Evolutionary conservation across 768 basidiomycete species (phyloP).

Genomic region (Pleurotus ostreatus): DNA sequence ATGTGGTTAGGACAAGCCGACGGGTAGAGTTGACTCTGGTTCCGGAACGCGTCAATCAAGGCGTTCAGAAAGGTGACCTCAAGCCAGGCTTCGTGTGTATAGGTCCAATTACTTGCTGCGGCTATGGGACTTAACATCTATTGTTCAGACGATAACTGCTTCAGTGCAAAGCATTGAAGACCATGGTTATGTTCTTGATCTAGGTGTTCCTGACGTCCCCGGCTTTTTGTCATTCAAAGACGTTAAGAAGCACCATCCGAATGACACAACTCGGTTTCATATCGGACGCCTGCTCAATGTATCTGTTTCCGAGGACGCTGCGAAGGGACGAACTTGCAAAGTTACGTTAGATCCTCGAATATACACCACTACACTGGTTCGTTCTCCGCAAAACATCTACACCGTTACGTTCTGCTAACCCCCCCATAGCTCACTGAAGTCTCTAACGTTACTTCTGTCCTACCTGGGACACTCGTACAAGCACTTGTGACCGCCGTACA

Average conservation of each 20-base stretch:
- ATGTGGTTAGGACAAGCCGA: slow-evolving; percentile 61
- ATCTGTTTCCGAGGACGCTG: slow-evolving; percentile 62
- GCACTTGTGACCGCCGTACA: slow-evolving; percentile 75
- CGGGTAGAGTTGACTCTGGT: slow-evolving; percentile 82
- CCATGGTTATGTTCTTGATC: slow-evolving; percentile 87
- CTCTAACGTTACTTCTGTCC: slow-evolving; percentile 70
- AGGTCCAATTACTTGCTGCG: neutral
- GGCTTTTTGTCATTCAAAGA: slow-evolving; percentile 86
- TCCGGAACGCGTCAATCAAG: slow-evolving; percentile 82
- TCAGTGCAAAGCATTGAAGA: slow-evolving; percentile 86
- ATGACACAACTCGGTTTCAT: slow-evolving; percentile 32
- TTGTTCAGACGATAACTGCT: slow-evolving; percentile 65
- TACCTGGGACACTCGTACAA: slow-evolving; percentile 84
- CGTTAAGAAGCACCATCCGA: slow-evolving; percentile 35
- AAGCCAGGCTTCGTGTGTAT: slow-evolving; percentile 68
- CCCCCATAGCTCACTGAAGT: slow-evolving; percentile 65
- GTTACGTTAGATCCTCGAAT: slow-evolving; percentile 51
- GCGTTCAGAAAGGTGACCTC: slow-evolving; percentile 75
- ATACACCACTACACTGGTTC: slow-evolving; percentile 53
- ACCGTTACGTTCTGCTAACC: neutral
- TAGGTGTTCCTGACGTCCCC: slow-evolving; percentile 74
- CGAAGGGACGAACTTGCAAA: slow-evolving; percentile 77
- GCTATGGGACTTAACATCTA: slow-evolving; percentile 2
- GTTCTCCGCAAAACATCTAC: neutral
- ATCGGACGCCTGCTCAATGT: slow-evolving; percentile 68